phyloP scores from a whole-genome alignment of 345 rosid species.

The Citrus sinensis region DVS_A1.0 CM039163.1:8145501-8146000 shows the following conservation, averaged over 20 bases:
- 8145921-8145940: background rate
- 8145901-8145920: background rate
- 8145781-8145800: background rate
- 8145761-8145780: background rate
- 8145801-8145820: background rate
- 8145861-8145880: background rate
- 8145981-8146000: background rate
- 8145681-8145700: background rate
- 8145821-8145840: background rate
- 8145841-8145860: background rate
- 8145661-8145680: background rate
- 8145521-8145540: background rate
- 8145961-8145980: background rate
- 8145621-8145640: conserved; percentile 1
- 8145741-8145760: background rate
- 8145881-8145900: background rate
- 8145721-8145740: background rate
- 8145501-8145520: conserved; percentile 1
- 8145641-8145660: background rate
- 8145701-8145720: background rate
- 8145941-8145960: background rate
- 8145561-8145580: background rate
- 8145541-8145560: background rate
- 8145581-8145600: background rate
- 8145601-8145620: background rate